phyloP scores from a whole-genome alignment of 2,329 filamentous ascomycete genomes.

The Aspergillus luchuensis region DNA sequence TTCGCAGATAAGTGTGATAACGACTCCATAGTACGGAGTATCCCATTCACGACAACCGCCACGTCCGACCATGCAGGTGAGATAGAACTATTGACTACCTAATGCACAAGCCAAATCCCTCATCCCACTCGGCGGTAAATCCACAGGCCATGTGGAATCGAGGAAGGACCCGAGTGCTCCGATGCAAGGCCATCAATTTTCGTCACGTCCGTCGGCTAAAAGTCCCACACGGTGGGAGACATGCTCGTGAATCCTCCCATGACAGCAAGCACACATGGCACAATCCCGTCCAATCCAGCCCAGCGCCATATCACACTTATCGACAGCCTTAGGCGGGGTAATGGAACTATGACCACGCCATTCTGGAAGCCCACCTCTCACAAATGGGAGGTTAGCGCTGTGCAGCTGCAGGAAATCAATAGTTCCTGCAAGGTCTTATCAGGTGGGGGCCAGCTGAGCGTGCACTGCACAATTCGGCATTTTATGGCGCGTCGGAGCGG shows the following conservation, averaged over 20 bases:
- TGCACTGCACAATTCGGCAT: neutral
- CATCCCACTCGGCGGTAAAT: neutral
- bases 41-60: too few species aligned
- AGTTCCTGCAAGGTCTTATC: constrained; percentile 10
- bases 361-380: constrained; percentile 4
- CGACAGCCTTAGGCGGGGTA: constrained; percentile 1
- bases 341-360: constrained; percentile 1
- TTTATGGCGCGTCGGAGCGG: neutral
- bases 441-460: neutral
- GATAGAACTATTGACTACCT: neutral
- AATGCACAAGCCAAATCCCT: neutral
- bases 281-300: neutral
- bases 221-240: neutral
- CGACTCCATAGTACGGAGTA: too few species aligned
- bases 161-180: neutral
- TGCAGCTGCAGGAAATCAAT: constrained; percentile 8
- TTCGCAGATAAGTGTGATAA: too few species aligned
- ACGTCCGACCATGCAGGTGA: neutral
- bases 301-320: neutral
- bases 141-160: constrained; percentile 1
- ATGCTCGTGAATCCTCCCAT: neutral
- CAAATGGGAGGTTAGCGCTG: neutral
- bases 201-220: neutral
- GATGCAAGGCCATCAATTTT: neutral
- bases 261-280: neutral